Base-by-base conservation (phyloP, 176 grass and related monocot species). In the Avena insularis region DNA sequence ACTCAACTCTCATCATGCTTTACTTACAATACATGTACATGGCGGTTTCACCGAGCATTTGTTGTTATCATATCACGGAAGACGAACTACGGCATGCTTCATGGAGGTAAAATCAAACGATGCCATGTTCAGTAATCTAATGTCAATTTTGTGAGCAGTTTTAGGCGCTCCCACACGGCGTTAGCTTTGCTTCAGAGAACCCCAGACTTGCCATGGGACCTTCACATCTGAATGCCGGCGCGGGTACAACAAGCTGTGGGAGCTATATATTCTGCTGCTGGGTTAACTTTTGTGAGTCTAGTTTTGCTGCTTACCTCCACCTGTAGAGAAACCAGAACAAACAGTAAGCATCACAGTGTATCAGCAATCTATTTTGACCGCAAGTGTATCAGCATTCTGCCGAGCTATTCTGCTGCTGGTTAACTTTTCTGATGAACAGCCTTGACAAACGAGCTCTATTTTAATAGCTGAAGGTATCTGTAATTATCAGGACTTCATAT, bases 11-110 rank as follows among this genome's bases (percentile, higher is more conserved):
- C 71, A 64, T 54, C 82, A 59, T 54, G 38, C 82, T 75, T 75
- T 91, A 81, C 35, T 81, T 91, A 88, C 78, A 88, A 86, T 27
- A 16, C 71, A 64, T 68, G 71, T 88, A 88, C 83, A 82, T 46
- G 66, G 57, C n/a, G 58, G 45, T 57, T 20, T 54, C 46, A 63
- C 75, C 16, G 43, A 40, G 68, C 8, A 12, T 77, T 23, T 71
- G 67, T 62, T 47, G 40, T 43, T 43, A 43, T 43, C 40, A 43
- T 43, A 73, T 70, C 61, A 38, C 27, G 49, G 38, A 65, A 87
- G 62, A 75, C 7, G 66, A 66, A 83, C 66, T 73, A 75, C 67
- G 65, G 70, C 36, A 49, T 86, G 31, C 76, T 86, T 31, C n/a
- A 38, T 17, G 12, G 13, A 75, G 58, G 86, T 21, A 81, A 80